Base-by-base conservation (phyloP, 805 yeast species). In the Candida ipomoeae region DNA sequence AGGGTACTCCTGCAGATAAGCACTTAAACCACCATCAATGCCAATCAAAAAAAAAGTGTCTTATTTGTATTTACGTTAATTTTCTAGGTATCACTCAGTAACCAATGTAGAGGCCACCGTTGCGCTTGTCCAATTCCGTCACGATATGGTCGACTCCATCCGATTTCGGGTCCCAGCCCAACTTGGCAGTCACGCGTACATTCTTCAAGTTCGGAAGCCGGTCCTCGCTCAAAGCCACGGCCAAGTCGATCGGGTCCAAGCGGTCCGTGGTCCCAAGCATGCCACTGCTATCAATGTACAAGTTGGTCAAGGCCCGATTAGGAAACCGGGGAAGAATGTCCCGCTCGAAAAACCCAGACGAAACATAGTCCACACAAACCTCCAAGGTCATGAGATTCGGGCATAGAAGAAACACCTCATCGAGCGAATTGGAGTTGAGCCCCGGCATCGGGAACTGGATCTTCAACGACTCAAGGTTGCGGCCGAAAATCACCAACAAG, bases 391-490 rank as follows among this genome's bases (percentile, higher is more conserved):
- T 57, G 48, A 94, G 70, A 51, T 84, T 79, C 3, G 97, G 95
- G 65, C 98, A 92, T 61, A 82, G 82, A 14, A 77, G 67, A 58
- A 92, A 84, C 1, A 88, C 77, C 46, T 77, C 71, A 66, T 94
- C 97, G 58, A 91, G 70, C 0, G 96, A 83, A 54, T 81, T 79
- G 8, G 79, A 82, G 32, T 78, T 73, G 32, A 92, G 69, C 1
- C 84, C 81, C 0, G 96, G 97, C 91, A 92, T 82, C 2, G 99
- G 99, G 61, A 88, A 94, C 54, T 82, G 83, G 21, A 91, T 82
- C 41, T 83, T 78, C 21, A 92, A 70, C 23, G 80, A 75, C 34
- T 73, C 79, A 48, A 92, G 68, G 52, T 82, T 79, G 26, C 72
- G 75, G 0, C 98, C 98, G 42, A 86, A 76, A 41, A 79, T 78